Base-by-base conservation (phyloP, 1,284 basidiomycete genomes). In the Marasmius oreades region DNA sequence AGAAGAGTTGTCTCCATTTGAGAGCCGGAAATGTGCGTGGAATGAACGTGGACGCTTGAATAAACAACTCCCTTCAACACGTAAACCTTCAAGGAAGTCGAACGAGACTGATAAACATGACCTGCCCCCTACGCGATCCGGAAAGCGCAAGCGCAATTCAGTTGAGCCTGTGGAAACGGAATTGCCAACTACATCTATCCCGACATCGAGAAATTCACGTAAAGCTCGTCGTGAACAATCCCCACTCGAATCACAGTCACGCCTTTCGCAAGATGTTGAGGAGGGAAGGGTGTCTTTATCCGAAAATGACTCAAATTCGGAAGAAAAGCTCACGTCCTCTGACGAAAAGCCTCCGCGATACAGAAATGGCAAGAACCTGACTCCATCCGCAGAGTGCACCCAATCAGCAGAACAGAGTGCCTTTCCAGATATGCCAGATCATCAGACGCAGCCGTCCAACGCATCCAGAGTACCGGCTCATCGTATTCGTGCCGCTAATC, bases 1-100 rank as follows among this genome's bases (percentile, higher is more conserved):
- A 51, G 86, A 90, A 60, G 75, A 77, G 48, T 72, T 88, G 50
- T 62, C 77, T 34, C 77, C 79, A 14, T 69, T 73, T 12, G 85
- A 85, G 0, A 84, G 52, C 11, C 52, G 84, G 53, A 83, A 82
- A 58, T 75, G 85, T 85, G 70, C 58, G 72, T 64, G 12, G 24
- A 34, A 34, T n/a, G 50, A 20, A 14, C 52, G n/a, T 42, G 24
- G 31, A 18, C 22, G 18, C 11, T 37, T 11, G n/a, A n/a, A 11
- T 46, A 11, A 28, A 5, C 12, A 22, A 14, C 36, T 31, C n/a
- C 26, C 7, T 14, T 33, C 37, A 47, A 36, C n/a, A 23, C 51
- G 51, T 26, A 42, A 37, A 44, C n/a, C 39, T 5, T 20, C 28
- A 16, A 16, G n/a, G 31, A 20, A 6, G 10, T 11, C 26, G 48